These are phyloP conservation scores for Pseudognaphalium luteoalbum DNA, from an alignment of 129 eudicot species.

Conservation along the genomic window DNA sequence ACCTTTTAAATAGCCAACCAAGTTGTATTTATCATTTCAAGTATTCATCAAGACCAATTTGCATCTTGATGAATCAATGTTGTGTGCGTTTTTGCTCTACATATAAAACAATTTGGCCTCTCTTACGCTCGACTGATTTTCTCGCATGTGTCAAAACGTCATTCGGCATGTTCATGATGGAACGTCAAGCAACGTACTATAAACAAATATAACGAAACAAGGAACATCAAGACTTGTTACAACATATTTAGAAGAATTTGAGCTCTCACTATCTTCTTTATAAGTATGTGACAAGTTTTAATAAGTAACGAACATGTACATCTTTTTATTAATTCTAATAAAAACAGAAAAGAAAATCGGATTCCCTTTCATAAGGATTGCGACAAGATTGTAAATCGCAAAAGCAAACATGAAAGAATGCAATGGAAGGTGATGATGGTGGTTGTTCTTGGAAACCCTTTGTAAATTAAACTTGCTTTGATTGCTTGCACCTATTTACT, in stretches of 20 bases:
- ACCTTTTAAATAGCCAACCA: constrained; percentile 12
- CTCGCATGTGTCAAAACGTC: constrained; percentile 18
- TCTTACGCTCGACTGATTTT: neutral
- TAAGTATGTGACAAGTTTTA: neutral
- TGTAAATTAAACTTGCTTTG: constrained; percentile 9
- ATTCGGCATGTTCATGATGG: neutral
- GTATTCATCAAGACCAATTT: constrained; percentile 1
- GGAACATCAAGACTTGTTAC: neutral
- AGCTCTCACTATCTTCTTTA: neutral
- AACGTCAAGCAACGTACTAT: constrained; percentile 1
- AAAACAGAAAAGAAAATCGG: neutral
- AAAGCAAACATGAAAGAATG: constrained; percentile 9
- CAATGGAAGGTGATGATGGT: neutral
- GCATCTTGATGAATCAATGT: constrained; percentile 13
- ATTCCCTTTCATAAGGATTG: neutral
- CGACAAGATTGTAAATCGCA: constrained; percentile 21
- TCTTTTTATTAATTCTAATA: neutral
- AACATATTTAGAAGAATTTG: neutral
- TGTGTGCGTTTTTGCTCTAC: neutral
- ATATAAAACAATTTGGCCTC: constrained; percentile 13
- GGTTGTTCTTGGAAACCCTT: constrained; percentile 17
- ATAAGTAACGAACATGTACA: neutral
- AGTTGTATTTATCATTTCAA: constrained; percentile 1
- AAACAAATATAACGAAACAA: neutral
- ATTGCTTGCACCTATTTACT: constrained; percentile 22